Evolutionary conservation across 192 early-diverging fungal genomes (phyloP).

Genomic region (Spinellus fusiger): DNA sequence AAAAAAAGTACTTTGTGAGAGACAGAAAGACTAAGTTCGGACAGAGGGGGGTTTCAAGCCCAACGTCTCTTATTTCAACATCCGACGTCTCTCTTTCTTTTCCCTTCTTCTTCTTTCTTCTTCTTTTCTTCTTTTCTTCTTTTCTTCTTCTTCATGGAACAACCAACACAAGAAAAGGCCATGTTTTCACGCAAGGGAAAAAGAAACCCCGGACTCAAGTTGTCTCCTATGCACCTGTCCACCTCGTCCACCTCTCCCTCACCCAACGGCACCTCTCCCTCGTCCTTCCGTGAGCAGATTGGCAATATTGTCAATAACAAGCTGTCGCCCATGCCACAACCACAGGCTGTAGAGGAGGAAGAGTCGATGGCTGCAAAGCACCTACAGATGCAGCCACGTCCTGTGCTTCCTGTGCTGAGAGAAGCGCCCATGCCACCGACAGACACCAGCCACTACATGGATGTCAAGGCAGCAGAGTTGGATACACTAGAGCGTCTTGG

Average conservation of each 20-base stretch:
- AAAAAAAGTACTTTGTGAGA: no score
- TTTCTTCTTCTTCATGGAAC: no score
- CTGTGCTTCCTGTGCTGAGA: neutral
- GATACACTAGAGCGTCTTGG: constrained; percentile 73
- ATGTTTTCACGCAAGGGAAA: constrained; percentile 2
- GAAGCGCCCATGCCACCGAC: neutral
- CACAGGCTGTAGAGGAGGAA: constrained; percentile 11
- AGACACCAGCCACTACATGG: constrained; percentile 12
- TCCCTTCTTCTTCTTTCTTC: no score
- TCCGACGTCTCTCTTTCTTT: no score
- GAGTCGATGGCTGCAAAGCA: constrained; percentile 5
- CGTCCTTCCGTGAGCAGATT: constrained; percentile 16
- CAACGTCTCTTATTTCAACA: no score
- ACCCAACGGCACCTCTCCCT: constrained; percentile 2
- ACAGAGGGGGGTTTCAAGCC: no score
- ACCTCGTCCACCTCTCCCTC: neutral
- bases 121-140: no score
- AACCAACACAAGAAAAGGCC: no score
- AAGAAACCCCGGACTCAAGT: constrained; percentile 6
- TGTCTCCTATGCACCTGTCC: neutral
- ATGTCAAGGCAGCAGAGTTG: constrained; percentile 61
- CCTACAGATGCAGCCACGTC: neutral
- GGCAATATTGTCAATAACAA: constrained; percentile 16
- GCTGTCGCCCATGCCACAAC: neutral
- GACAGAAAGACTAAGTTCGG: no score